Percentiles rank a stretch among this genome's conserved stretches.
Conservation (phyloP, 2,329 filamentous ascomycete species). For the Emmonsiellopsis sp. region DNA sequence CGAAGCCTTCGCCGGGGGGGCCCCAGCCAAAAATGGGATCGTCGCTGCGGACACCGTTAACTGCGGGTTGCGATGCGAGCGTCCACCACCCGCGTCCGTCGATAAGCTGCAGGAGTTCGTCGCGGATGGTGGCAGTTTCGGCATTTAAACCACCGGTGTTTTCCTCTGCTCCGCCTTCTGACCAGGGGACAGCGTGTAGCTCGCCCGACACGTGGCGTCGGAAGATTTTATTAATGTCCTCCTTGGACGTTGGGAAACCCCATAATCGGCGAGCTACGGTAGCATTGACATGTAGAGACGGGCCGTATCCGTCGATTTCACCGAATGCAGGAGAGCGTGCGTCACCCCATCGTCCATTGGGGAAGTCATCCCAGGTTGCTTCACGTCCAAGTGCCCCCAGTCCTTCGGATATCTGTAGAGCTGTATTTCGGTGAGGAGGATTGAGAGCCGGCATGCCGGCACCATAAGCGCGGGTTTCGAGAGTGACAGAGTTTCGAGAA, state of each 20-base stretch:
- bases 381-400: conserved; percentile 82
- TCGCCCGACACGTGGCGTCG: conserved; percentile 70
- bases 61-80: conserved; percentile 86
- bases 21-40: conserved; percentile 88
- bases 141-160: conserved; percentile 39
- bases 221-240: conserved; percentile 74
- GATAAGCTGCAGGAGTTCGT: conserved; percentile 67
- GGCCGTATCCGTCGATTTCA: conserved; percentile 95
- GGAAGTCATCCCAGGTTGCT: conserved; percentile 97
- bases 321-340: conserved; percentile 87
- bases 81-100: conserved; percentile 82
- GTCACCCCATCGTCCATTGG: conserved; percentile 92
- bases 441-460: conserved; percentile 59
- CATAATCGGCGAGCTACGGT: conserved; percentile 74
- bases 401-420: conserved; percentile 87
- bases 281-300: conserved; percentile 86
- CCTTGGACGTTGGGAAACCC: conserved; percentile 61
- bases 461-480: conserved; percentile 65
- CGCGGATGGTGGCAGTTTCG: conserved; percentile 73
- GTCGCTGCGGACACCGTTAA: conserved; percentile 71
- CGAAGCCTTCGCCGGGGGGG: conserved; percentile 72
- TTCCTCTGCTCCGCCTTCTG: conserved; percentile 60
- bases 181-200: conserved; percentile 81
- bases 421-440: conserved; percentile 71
- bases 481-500: conserved; percentile 28